Base-by-base conservation (phyloP, 139 green algal genomes). In the Monoraphidium neglectum region DNA sequence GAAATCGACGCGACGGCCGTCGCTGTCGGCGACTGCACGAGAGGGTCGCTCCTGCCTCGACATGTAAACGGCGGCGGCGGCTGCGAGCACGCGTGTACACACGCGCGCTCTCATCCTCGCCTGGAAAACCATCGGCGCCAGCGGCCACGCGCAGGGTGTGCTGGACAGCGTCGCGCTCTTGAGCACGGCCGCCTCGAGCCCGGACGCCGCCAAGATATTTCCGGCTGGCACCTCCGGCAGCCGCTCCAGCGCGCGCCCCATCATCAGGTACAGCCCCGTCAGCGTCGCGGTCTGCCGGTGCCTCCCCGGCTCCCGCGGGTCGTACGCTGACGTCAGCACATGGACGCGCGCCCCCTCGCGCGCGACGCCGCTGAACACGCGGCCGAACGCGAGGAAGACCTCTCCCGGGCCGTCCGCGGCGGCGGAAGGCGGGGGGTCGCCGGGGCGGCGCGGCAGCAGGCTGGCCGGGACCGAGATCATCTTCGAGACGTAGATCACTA, bases 111-210 rank as follows among this genome's bases (percentile, higher is more conserved):
- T 69, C 23, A 76, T 74, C 38, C 78, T 83, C 36, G 68, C 82
- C 86, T 98, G 96, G 84, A 98, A 98, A 24, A 90, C 89, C 89
- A 99, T 95, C 43, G 90, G 90, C 0, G 90, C 92, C 51, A 99
- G 88, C 0, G 96, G 93, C 28, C 81, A 77, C 72, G 82, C 93
- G 15, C 77, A 60, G 4, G 88, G 87, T 10, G 85, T 91, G 76
- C 82, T 91, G 10, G 87, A 74, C 8, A 99, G 80, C 0, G 96
- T 99, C 51, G 96, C 96, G 12, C 80, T 93, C 86, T 98, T 99
- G 32, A 98, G 86, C 62, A 99, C 92, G 61, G 78, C 51, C 0
- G 78, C 65, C 63, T 91, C 94, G 61, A 99, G 86, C 1, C 95
- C 95, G 0, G 75, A 84, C 10, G 99, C 85, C 2, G 93, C 96